Base-by-base conservation (phyloP, 805 yeast species). In the Brettanomyces sp. region DNA sequence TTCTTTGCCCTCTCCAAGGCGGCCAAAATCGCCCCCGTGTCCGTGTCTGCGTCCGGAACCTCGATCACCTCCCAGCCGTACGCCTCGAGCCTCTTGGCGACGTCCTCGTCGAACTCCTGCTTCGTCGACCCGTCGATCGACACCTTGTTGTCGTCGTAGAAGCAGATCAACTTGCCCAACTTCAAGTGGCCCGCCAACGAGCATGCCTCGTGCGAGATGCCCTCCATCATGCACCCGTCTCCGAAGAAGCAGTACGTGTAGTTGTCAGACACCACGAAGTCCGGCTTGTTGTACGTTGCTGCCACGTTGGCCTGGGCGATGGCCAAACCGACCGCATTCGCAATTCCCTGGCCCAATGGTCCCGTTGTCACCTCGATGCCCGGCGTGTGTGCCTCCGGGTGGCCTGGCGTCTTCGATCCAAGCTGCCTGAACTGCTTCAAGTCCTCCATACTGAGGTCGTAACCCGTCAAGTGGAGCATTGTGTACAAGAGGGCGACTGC, bases 281-380 rank as follows among this genome's bases (percentile, higher is more conserved):
- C 84, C 58, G 95, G 95, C 75, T 85, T 87, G 83, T 90, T 89
- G 79, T 82, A 91, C 55, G 83, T 82, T 55, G 96, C 96, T 57
- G 95, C 96, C 50, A 86, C 71, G 69, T 88, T 90, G 56, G 82
- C 80, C 72, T 88, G 95, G 50, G 96, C 99, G 61, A 91, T 78
- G 47, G 99, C 98, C 56, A 91, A 65, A 73, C 99, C 99, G 59
- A 91, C 95, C 46, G 97, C 97, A 66, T 88, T 90, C 59, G 84
- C 76, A 59, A 91, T 78, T 82, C 99, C 99, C 73, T 91, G 99
- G 66, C 99, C 99, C 60, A 91, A 79, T 48, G 99, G 98, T 68
- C 99, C 99, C 51, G 98, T 91, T 67, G 98, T 89, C 60, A 90
- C 95, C 67, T 91, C 99, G 49, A 89, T 80, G 66, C 98, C 98